These are phyloP conservation scores for Heterobasidion occidentale DNA, from an alignment of 1,284 basidiomycete genomes.

Conservation along the genomic window DNA sequence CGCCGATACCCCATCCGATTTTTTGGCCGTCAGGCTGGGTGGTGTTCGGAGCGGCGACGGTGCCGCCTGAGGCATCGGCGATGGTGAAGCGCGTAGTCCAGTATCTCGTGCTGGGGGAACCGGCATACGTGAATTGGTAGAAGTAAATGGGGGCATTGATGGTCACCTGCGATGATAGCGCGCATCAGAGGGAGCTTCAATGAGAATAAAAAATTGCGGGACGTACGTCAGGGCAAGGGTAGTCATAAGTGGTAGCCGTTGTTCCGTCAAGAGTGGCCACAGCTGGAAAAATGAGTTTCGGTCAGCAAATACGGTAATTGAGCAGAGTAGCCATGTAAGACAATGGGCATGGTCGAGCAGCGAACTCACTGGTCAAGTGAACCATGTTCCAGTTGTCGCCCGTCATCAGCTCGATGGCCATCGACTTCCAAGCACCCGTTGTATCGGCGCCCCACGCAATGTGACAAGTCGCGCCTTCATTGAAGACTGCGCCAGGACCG, in stretches of 20 bases:
- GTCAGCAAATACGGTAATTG: not conserved
- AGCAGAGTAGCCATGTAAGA: not conserved
- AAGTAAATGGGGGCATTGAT: slow-evolving; percentile 72
- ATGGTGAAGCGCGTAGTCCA: slow-evolving; percentile 86
- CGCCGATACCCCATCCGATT: slow-evolving; percentile 69
- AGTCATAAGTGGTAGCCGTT: slow-evolving; percentile 35
- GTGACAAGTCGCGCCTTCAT: slow-evolving; percentile 43
- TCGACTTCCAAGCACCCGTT: slow-evolving; percentile 52
- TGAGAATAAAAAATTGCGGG: not conserved
- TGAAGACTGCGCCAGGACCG: slow-evolving; percentile 46
- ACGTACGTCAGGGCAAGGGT: slow-evolving; percentile 60
- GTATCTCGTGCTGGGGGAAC: slow-evolving; percentile 28
- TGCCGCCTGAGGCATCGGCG: slow-evolving; percentile 41
- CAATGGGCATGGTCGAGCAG: not conserved
- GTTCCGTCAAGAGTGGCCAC: slow-evolving; percentile 63
- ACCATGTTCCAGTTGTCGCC: slow-evolving; percentile 70
- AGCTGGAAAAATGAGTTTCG: slow-evolving; percentile 26
- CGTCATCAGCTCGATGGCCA: slow-evolving; percentile 74
- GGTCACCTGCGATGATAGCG: slow-evolving; percentile 37
- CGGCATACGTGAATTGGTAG: slow-evolving; percentile 59
- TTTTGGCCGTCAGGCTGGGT: slow-evolving; percentile 43
- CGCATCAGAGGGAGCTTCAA: not conserved
- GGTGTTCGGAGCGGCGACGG: slow-evolving; percentile 41
- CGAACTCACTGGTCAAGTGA: slow-evolving; percentile 51
- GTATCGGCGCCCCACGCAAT: slow-evolving; percentile 50